phyloP scores from a whole-genome alignment of 148 eudicot genomes.

The Dysphania ambrosioides region DNA sequence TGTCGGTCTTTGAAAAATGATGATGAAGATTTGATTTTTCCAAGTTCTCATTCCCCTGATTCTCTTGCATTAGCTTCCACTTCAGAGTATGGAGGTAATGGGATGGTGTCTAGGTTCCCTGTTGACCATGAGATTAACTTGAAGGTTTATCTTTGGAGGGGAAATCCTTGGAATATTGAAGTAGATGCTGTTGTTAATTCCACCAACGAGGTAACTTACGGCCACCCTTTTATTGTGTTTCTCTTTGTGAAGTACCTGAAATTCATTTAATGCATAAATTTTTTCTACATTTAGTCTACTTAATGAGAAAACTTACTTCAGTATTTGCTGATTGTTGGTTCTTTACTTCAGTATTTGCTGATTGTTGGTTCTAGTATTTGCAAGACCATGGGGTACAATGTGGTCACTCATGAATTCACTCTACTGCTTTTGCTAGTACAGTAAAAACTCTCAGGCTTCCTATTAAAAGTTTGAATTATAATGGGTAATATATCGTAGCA shows the following conservation, averaged over 20 bases:
- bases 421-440: background rate
- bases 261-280: background rate
- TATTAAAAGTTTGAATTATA: background rate
- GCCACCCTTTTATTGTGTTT: background rate
- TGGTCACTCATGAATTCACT: background rate
- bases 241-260: background rate
- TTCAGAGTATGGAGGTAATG: slow-evolving; percentile 56
- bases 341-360: background rate
- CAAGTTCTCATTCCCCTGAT: slow-evolving; percentile 59
- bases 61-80: slow-evolving; percentile 73
- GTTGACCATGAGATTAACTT: slow-evolving; percentile 82
- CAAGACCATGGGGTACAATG: background rate
- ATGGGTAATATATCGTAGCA: background rate
- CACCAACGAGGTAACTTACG: slow-evolving; percentile 71
- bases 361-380: too few species aligned
- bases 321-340: too few species aligned
- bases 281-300: background rate
- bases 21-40: slow-evolving; percentile 50
- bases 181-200: slow-evolving; percentile 99
- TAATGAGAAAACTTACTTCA: background rate
- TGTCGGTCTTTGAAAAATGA: slow-evolving; percentile 52
- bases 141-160: slow-evolving; percentile 93
- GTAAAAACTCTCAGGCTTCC: background rate
- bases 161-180: slow-evolving; percentile 97
- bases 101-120: slow-evolving; percentile 76